Conservation (phyloP, 352 stramenopile genomes). For the Pythium oligandrum region DNA sequence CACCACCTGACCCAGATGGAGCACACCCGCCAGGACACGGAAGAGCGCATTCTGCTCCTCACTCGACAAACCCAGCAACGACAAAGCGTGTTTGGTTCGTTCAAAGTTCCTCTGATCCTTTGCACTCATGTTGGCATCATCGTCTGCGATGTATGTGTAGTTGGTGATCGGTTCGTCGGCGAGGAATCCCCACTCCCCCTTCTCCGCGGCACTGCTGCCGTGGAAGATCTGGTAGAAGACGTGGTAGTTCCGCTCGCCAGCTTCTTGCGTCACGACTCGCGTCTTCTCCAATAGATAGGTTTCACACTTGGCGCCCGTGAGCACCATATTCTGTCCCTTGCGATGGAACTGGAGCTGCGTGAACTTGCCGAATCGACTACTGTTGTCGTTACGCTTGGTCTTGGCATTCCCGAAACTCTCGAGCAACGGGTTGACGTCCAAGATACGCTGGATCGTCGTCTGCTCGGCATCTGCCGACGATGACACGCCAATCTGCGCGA, state of each 20-base stretch:
- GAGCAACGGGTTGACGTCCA: constrained; percentile 96
- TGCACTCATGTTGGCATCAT: constrained; percentile 33
- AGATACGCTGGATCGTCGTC: constrained; percentile 87
- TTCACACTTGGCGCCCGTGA: constrained; percentile 88
- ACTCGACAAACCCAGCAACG: constrained; percentile 47
- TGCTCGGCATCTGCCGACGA: constrained; percentile 11
- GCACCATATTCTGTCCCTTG: constrained; percentile 34
- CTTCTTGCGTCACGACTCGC: constrained; percentile 89
- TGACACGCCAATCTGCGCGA: constrained; percentile 63
- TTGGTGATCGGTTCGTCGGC: constrained; percentile 13
- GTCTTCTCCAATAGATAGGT: constrained; percentile 97
- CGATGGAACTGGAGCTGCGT: constrained; percentile 93
- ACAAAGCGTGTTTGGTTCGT: constrained; percentile 56
- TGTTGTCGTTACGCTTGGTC: constrained; percentile 97
- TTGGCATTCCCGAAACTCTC: constrained; percentile 98
- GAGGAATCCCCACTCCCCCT: constrained; percentile 38
- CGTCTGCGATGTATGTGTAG: constrained; percentile 49
- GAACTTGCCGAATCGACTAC: constrained; percentile 94
- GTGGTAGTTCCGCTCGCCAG: constrained; percentile 93
- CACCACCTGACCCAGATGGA: constrained; percentile 72
- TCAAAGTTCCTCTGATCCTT: constrained; percentile 46
- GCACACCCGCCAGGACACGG: constrained; percentile 57
- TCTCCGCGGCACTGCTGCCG: constrained; percentile 31
- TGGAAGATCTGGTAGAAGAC: constrained; percentile 94
- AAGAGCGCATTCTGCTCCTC: constrained; percentile 64